Conservation (phyloP, 176 grass and related monocot genomes). For the Oryza longistaminata region DNA sequence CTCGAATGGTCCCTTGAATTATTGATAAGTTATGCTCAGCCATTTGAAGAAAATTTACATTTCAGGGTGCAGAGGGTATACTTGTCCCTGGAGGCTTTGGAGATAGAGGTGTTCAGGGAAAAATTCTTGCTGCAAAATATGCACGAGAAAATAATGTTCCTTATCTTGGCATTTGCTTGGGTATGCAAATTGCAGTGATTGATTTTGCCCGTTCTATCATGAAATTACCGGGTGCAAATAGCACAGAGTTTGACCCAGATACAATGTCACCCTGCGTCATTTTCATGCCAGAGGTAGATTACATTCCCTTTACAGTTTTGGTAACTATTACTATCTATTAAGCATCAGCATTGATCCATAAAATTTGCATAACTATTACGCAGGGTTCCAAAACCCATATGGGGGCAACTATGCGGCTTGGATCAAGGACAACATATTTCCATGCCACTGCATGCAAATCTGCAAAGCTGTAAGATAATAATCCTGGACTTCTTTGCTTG, state of each 20-base stretch:
- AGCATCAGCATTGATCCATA: conserved; percentile 30
- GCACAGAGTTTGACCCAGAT: conserved; percentile 85
- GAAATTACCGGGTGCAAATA: conserved; percentile 80
- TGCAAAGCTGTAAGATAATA: conserved; percentile 73
- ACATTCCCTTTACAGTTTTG: conserved; percentile 9
- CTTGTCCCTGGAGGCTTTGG: conserved; percentile 97
- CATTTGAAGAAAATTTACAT: conserved; percentile 30
- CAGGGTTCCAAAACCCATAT: conserved; percentile 97
- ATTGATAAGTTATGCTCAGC: conserved; percentile 5
- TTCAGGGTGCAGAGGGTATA: conserved; percentile 81
- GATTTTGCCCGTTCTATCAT: conserved; percentile 83
- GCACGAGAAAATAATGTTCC: conserved; percentile 85
- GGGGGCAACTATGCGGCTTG: conserved; percentile 94
- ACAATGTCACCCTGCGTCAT: conserved; percentile 67
- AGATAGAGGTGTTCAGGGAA: conserved; percentile 86
- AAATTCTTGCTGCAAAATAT: conserved; percentile 97
- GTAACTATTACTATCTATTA: not conserved
- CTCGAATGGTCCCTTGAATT: conserved; percentile 26
- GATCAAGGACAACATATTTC: conserved; percentile 89
- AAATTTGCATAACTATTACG: conserved; percentile 23
- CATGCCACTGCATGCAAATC: conserved; percentile 60
- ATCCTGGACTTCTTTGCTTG: not conserved
- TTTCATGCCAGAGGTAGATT: conserved; percentile 95
- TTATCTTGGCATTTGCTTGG: conserved; percentile 95
- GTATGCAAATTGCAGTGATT: conserved; percentile 96